Conservation (phyloP, 352 stramenopile genomes). For the Pythium sp. region DNA sequence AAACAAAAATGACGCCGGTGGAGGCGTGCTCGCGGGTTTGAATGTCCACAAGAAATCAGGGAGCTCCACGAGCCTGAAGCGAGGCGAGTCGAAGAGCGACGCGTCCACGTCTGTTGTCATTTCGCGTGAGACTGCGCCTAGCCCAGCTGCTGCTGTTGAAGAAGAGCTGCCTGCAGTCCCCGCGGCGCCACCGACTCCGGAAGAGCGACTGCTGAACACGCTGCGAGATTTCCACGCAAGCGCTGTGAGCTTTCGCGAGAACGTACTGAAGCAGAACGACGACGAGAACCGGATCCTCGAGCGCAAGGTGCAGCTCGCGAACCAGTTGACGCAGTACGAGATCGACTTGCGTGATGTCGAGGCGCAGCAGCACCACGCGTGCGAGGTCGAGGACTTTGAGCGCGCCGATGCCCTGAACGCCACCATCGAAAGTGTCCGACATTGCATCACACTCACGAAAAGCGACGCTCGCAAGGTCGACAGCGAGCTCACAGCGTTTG, state of each 20-base stretch:
- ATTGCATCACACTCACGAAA: conserved; percentile 77
- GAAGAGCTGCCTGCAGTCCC: conserved; percentile 26
- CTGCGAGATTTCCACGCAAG: conserved; percentile 76
- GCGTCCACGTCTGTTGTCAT: conserved; percentile 20
- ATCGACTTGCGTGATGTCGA: conserved; percentile 79
- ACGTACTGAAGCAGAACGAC: conserved; percentile 63
- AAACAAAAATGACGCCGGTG: conserved; percentile 20
- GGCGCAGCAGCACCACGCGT: conserved; percentile 74
- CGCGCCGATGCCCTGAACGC: conserved; percentile 77
- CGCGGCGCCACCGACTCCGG: conserved; percentile 40
- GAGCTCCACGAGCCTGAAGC: conserved; percentile 10
- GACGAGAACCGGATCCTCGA: conserved; percentile 73
- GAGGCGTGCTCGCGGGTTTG: conserved; percentile 51
- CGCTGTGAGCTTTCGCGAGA: conserved; percentile 62
- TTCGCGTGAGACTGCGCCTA: conserved; percentile 16
- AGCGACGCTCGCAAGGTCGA: conserved; percentile 79
- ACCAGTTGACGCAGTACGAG: conserved; percentile 77
- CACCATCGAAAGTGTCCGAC: conserved; percentile 77
- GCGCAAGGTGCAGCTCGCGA: conserved; percentile 55
- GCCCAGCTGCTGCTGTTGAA: conserved; percentile 21
- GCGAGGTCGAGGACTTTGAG: conserved; percentile 84
- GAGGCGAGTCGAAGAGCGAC: conserved; percentile 3
- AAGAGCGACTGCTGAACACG: conserved; percentile 65
- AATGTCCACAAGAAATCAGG: conserved; percentile 35
- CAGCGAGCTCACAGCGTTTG: conserved; percentile 60